Percentiles rank a stretch among this genome's conserved stretches.
Conservation (phyloP, 768 basidiomycete genomes). For the Cantharellus cinnabarinus region DNA sequence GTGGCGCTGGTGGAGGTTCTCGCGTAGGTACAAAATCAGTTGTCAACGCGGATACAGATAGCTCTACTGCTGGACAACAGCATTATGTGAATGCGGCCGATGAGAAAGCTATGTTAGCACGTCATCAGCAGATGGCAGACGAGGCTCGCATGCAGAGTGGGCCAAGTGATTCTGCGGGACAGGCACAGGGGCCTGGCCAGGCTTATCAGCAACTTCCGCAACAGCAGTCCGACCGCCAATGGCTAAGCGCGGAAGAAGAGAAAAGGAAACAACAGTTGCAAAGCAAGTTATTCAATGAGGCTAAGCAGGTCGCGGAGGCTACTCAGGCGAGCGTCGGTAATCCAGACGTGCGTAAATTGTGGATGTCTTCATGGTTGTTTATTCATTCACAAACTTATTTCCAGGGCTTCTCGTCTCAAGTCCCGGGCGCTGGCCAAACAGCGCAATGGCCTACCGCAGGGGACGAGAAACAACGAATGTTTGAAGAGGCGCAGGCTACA, state of each 20-base stretch:
- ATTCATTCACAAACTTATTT: neutral
- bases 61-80: neutral
- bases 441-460: conserved; percentile 8
- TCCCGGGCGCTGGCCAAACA: neutral
- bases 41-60: conserved; percentile 22
- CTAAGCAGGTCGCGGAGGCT: neutral
- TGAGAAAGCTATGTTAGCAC: neutral
- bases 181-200: neutral
- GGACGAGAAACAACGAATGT: conserved; percentile 9
- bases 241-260: conserved; percentile 58
- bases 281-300: conserved; percentile 13
- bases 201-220: conserved; percentile 9
- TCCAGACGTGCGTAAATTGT: neutral
- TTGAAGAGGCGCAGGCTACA: conserved; percentile 6
- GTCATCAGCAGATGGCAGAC: conserved; percentile 15
- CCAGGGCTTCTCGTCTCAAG: neutral
- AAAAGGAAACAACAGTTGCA: conserved; percentile 48
- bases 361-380: neutral
- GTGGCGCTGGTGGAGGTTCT: neutral
- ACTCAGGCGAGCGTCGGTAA: neutral
- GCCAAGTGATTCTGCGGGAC: neutral
- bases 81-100: neutral
- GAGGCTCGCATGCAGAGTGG: conserved; percentile 16
- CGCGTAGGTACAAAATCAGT: conserved; percentile 12
- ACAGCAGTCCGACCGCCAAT: conserved; percentile 16